These are phyloP conservation scores for Diaporthe sp. DNA, from an alignment of 2,329 filamentous ascomycete species.

Conservation along the genomic window DNA sequence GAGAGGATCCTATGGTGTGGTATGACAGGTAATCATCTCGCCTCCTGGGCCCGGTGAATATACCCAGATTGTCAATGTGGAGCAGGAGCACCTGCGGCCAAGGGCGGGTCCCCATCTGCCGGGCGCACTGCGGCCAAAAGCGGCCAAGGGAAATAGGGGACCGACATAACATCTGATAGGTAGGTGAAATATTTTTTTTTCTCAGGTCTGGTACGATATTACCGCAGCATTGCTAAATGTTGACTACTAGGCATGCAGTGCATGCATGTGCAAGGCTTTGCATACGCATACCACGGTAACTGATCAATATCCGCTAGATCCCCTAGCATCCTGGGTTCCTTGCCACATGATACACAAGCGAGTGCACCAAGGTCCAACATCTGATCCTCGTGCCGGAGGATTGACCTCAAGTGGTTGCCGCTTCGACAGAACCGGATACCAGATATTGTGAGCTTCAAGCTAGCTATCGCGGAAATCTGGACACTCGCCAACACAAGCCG, in stretches of 20 bases:
- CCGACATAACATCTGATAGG: slow-evolving; percentile 20
- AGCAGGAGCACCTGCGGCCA: background rate
- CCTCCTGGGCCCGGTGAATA: slow-evolving; percentile 20
- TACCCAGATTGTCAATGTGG: slow-evolving; percentile 31
- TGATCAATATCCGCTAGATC: background rate
- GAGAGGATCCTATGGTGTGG: slow-evolving; percentile 19
- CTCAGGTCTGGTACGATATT: slow-evolving; percentile 21
- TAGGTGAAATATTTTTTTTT: slow-evolving; percentile 5
- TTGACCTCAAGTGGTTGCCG: background rate
- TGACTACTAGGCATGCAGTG: background rate
- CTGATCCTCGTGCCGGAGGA: background rate
- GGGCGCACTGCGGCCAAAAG: slow-evolving; percentile 10
- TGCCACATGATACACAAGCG: slow-evolving; percentile 19
- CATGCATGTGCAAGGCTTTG: background rate
- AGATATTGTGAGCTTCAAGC: background rate
- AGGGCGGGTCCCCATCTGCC: slow-evolving; percentile 13
- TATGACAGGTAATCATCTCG: background rate
- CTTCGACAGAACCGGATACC: background rate
- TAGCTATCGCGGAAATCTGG: background rate
- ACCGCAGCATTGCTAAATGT: slow-evolving; percentile 5
- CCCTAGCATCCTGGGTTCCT: background rate
- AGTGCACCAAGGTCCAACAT: background rate
- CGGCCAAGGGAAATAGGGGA: slow-evolving; percentile 13
- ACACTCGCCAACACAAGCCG: background rate
- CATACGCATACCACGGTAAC: no score